A percentile compares a stretch with the other conserved stretches of the same genome.
phyloP scores from a whole-genome alignment of 163 green algal species.

The Trebouxiophyceae sp. region DNA sequence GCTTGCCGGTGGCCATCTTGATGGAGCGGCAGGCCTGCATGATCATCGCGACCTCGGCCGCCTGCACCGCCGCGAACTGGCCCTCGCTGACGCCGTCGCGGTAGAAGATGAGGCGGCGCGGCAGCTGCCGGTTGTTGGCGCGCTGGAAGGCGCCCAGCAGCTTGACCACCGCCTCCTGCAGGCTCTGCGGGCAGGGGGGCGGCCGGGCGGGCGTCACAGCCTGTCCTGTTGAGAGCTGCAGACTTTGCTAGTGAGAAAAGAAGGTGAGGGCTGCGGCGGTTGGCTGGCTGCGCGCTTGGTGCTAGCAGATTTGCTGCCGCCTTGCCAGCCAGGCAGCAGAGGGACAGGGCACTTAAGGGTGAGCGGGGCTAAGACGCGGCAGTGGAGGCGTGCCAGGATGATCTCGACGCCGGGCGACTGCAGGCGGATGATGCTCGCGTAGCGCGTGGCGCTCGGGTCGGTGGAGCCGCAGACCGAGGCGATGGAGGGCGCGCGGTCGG shows the following conservation, averaged over 20 bases:
- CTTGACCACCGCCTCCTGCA: constrained; percentile 44
- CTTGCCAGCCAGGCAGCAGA: not conserved
- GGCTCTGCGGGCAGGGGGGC: constrained; percentile 20
- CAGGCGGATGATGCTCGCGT: constrained; percentile 38
- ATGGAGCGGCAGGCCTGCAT: not conserved
- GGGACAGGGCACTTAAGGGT: no score
- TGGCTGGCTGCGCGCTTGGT: not conserved
- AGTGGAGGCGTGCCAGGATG: constrained; percentile 11
- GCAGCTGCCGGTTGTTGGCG: constrained; percentile 37
- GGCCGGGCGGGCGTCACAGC: no score
- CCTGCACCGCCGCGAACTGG: constrained; percentile 30
- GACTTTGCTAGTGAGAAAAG: not conserved
- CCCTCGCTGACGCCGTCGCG: constrained; percentile 53
- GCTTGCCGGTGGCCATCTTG: not conserved
- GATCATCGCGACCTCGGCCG: constrained; percentile 17
- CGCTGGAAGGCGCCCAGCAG: constrained; percentile 65
- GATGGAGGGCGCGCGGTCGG: constrained; percentile 13
- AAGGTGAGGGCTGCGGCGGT: not conserved
- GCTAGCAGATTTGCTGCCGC: not conserved
- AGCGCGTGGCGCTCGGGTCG: constrained; percentile 18
- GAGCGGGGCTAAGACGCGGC: not conserved
- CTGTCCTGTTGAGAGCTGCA: not conserved
- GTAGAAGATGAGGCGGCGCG: constrained; percentile 58
- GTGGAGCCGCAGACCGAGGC: constrained; percentile 18
- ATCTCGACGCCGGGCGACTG: constrained; percentile 36